Evolutionary conservation across 495 filamentous ascomycete genomes (phyloP).

Genomic region (Xylaria acuta): DNA sequence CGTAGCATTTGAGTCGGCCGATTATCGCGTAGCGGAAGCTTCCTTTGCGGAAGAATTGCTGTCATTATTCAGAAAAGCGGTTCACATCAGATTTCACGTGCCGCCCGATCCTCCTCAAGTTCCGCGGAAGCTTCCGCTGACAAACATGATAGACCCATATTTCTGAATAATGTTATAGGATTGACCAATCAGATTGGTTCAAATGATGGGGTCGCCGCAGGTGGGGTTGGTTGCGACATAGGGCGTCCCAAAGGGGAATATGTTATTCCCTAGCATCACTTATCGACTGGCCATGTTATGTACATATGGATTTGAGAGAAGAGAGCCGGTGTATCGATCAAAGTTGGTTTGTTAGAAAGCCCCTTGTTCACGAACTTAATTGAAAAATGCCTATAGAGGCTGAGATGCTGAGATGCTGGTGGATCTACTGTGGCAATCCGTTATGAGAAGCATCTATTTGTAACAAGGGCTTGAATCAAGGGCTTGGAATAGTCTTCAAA

Average conservation of each 20-base stretch:
- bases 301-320: background rate
- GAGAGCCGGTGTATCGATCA: background rate
- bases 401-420: background rate
- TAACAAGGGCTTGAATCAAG: no score
- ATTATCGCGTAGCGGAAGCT: background rate
- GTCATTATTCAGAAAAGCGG: background rate
- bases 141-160: background rate
- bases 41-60: background rate
- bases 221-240: conserved; percentile 1
- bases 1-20: background rate
- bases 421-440: no score
- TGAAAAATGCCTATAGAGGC: background rate
- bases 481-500: no score
- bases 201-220: background rate
- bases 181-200: background rate
- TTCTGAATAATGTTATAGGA: no score
- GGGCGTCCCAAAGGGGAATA: background rate
- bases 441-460: background rate
- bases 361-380: background rate
- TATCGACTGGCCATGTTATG: background rate
- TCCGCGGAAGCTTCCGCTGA: conserved; percentile 21
- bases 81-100: background rate
- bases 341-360: background rate
- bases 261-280: background rate
- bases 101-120: background rate